Conservation (phyloP, 176 grass and related monocot species). For the Aechmea fasciata region DNA sequence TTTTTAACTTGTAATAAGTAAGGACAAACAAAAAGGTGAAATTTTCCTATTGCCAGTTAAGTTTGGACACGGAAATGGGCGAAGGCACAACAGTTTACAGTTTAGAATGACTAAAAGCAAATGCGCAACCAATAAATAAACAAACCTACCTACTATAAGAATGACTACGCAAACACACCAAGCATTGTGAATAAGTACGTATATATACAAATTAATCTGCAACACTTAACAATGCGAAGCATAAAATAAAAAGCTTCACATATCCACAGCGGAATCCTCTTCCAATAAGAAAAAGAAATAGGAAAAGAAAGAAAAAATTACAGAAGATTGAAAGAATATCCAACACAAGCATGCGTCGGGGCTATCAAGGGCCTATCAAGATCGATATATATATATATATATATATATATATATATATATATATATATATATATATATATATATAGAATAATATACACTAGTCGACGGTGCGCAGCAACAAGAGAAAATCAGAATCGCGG, state of each 20-base stretch:
- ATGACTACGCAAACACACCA: too few relatives aligned
- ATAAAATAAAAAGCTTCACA: conserved; percentile 34
- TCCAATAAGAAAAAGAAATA: neutral
- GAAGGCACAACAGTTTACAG: too few relatives aligned
- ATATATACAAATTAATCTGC: too few relatives aligned
- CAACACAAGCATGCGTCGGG: conserved; percentile 9
- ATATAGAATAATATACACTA: conserved; percentile 44
- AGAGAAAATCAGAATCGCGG: neutral
- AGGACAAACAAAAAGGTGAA: too few relatives aligned
- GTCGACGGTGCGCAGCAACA: conserved; percentile 12
- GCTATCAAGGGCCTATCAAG: too few relatives aligned
- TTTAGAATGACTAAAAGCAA: too few relatives aligned
- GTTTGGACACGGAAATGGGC: too few relatives aligned
- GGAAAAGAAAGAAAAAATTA: neutral
- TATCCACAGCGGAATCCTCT: conserved; percentile 45
- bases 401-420: neutral
- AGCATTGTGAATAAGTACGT: too few relatives aligned
- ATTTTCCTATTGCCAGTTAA: too few relatives aligned
- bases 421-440: neutral
- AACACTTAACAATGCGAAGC: neutral
- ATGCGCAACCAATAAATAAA: too few relatives aligned
- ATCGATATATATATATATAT: neutral
- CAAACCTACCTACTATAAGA: too few relatives aligned
- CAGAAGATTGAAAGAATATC: conserved; percentile 34
- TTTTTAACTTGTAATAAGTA: too few relatives aligned